Base-by-base conservation (phyloP, 164 flowering plant genomes). In the Berberis vulgaris region DNA sequence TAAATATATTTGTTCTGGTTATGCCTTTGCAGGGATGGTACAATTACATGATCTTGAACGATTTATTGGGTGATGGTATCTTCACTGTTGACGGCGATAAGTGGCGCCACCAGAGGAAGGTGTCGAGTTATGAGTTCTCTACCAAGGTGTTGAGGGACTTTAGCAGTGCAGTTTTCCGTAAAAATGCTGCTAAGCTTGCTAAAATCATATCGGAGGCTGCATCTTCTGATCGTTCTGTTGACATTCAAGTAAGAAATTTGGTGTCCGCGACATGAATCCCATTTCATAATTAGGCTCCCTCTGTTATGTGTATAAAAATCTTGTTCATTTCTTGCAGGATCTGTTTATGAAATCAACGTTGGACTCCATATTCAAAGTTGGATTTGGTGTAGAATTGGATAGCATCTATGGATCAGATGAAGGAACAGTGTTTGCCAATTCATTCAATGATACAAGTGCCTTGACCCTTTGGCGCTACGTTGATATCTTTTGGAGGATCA, bases 81-180 rank as follows among this genome's bases (percentile, higher is more conserved):
- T 83, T 85, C 68, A 57, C 84, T 0, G 87, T 85, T 2, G 87
- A 85, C 54, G 87, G 86, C 10, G 87, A 80, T 0, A 81, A 82
- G 54, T 85, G 90, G 90, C 78, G 77, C 5, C 72, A 78, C 54
- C 89, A 84, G 67, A 74, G 88, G 45, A 85, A 85, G 65, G 54
- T 80, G 6, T 74, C 82, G 0, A 85, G 84, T 71, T 66, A 80
- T 57, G 85, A 83, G 58, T 83, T 84, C 65, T 82, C 89, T 7
- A 78, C 89, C 13, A 80, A 56, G 67, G 69, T 78, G 8, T 65
- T 81, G 62, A 76, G 82, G 66, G 85, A 83, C 59, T 86, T 73
- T 60, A 86, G 91, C 76, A 73, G 79, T 66, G 70, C 50, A 0
- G 77, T 79, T 44, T 86, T 83, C 70, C 58, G 73, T 38, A 60